Percentiles rank a stretch among this genome's conserved stretches.
Conservation (phyloP, 2,329 filamentous ascomycete genomes). For the Penicillium sp. region DNA sequence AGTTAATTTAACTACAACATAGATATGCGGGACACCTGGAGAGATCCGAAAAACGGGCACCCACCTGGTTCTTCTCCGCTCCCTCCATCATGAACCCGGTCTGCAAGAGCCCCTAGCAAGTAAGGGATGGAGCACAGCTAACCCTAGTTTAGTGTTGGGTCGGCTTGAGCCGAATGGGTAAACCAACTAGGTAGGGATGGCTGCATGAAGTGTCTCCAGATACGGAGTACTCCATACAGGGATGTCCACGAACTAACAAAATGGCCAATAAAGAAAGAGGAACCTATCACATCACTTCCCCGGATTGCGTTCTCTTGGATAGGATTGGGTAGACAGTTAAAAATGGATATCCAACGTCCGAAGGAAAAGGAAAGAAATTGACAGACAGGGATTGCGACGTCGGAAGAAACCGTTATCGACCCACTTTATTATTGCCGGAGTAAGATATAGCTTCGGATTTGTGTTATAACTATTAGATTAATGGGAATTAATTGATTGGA, state of each 20-base stretch:
- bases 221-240: background rate
- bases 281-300: background rate
- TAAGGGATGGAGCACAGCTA: background rate
- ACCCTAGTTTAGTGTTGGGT: background rate
- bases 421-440: slow-evolving; percentile 9
- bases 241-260: background rate
- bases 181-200: background rate
- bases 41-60: background rate
- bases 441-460: slow-evolving; percentile 1
- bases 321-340: background rate
- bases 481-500: background rate
- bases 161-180: slow-evolving; percentile 1
- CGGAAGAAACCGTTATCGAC: slow-evolving; percentile 5
- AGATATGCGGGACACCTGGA: background rate
- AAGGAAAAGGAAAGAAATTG: background rate
- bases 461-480: no score
- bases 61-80: slow-evolving; percentile 6
- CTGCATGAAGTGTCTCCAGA: background rate
- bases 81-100: slow-evolving; percentile 6
- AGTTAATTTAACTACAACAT: slow-evolving; percentile 6
- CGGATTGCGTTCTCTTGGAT: background rate
- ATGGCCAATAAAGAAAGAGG: background rate
- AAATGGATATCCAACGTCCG: background rate
- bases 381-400: background rate
- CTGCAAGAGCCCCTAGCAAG: background rate